phyloP scores from a whole-genome alignment of 164 flowering plant species.

The Vitis labrusca region DNA sequence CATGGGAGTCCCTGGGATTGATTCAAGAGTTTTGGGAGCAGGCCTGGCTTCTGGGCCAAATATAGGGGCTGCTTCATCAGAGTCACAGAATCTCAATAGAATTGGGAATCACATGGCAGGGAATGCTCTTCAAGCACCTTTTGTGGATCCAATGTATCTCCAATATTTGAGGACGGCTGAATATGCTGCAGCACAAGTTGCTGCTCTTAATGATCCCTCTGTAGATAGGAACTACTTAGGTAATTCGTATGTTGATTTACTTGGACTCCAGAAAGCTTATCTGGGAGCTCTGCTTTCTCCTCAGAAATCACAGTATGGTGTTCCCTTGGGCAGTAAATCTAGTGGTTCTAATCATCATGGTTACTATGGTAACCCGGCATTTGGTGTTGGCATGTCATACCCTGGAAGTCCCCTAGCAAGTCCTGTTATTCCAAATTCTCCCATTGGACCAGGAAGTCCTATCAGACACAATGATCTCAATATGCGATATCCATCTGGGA shows the following conservation, averaged over 20 bases:
- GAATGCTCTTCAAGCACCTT: conserved; percentile 42
- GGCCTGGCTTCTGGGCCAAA: conserved; percentile 35
- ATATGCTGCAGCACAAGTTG: conserved; percentile 54
- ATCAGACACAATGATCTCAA: conserved; percentile 62
- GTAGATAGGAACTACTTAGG: conserved; percentile 52
- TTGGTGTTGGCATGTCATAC: conserved; percentile 67
- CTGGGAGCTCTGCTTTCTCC: conserved; percentile 56
- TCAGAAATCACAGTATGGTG: conserved; percentile 67
- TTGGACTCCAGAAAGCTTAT: conserved; percentile 72
- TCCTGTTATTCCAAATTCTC: conserved; percentile 60
- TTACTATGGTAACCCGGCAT: conserved; percentile 66
- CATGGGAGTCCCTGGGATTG: conserved; percentile 49
- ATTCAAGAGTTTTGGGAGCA: conserved; percentile 49
- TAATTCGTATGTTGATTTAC: conserved; percentile 53
- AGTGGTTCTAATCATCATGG: conserved; percentile 54
- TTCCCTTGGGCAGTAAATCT: conserved; percentile 47
- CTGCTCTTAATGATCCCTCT: conserved; percentile 62
- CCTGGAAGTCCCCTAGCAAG: conserved; percentile 76
- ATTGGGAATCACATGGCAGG: conserved; percentile 43
- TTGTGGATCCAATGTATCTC: conserved; percentile 60
- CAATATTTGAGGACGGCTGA: conserved; percentile 66
- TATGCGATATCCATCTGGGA: conserved; percentile 52
- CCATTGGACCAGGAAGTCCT: conserved; percentile 73
- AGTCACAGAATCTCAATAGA: conserved; percentile 43
- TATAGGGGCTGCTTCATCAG: conserved; percentile 29